Percentiles rank a stretch among this genome's conserved stretches.
Evolutionary conservation across 2,329 filamentous ascomycete species (phyloP).

Genomic region (Nothophoma quercina): DNA sequence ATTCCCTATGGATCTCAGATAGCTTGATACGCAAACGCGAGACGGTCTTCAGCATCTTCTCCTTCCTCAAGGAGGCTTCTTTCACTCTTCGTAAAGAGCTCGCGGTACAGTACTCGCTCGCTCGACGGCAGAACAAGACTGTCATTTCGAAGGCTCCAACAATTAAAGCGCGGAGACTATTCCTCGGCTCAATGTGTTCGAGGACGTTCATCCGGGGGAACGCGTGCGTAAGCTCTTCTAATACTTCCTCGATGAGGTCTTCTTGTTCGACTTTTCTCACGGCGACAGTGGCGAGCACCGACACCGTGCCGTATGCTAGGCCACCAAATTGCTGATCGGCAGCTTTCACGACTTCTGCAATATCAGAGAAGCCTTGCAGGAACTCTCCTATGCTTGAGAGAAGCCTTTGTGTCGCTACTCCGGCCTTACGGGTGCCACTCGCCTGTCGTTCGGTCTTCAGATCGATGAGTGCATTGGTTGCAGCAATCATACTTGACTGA

Average conservation of each 20-base stretch:
- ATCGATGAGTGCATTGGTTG: neutral
- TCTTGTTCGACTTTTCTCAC: constrained; percentile 1
- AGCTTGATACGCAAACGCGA: neutral
- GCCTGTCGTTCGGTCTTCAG: neutral
- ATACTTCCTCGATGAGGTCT: constrained; percentile 4
- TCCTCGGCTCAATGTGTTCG: neutral
- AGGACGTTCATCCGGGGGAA: constrained; percentile 10
- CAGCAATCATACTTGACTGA: neutral
- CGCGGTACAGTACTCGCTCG: constrained; percentile 4
- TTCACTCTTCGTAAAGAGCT: neutral
- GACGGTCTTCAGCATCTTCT: neutral
- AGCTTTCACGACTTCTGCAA: constrained; percentile 8
- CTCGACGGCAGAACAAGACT: constrained; percentile 2
- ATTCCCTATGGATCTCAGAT: neutral
- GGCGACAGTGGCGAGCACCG: constrained; percentile 6
- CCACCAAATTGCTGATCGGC: constrained; percentile 16
- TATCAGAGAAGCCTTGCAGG: constrained; percentile 5
- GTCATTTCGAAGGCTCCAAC: constrained; percentile 3
- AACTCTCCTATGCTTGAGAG: constrained; percentile 2
- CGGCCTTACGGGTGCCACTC: neutral
- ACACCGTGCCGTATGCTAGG: constrained; percentile 13
- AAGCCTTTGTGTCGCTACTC: neutral
- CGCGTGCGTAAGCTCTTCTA: constrained; percentile 8
- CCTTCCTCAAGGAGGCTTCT: neutral
- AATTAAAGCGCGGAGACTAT: neutral